phyloP scores from a whole-genome alignment of 1,284 basidiomycete genomes.

The Cryptococcus sp. region DNA sequence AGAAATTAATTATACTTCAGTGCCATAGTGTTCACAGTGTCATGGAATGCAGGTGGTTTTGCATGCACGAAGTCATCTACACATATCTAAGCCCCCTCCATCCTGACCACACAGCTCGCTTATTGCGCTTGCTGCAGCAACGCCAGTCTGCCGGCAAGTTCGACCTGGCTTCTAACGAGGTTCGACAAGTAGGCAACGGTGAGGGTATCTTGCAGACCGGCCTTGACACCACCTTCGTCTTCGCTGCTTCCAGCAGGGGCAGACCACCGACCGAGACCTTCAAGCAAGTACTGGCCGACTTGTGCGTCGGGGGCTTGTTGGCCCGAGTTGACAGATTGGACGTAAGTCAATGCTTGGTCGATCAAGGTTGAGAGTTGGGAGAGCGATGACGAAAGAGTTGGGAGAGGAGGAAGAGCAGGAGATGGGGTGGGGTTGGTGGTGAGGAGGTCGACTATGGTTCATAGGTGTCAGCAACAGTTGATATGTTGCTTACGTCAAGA shows the following conservation, averaged over 20 bases:
- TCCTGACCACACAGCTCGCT: neutral
- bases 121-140: constrained; percentile 59
- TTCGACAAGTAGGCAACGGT: constrained; percentile 96
- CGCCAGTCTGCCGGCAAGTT: constrained; percentile 85
- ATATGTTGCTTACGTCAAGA: neutral
- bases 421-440: constrained; percentile 52
- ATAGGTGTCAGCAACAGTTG: neutral
- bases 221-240: constrained; percentile 50
- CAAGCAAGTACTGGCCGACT: constrained; percentile 89
- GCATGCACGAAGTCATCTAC: no score
- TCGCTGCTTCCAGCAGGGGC: constrained; percentile 60
- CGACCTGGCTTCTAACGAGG: constrained; percentile 89
- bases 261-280: constrained; percentile 71
- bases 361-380: constrained; percentile 56
- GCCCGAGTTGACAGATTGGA: constrained; percentile 77
- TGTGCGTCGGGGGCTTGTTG: constrained; percentile 79
- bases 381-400: constrained; percentile 47
- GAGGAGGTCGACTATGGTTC: constrained; percentile 70
- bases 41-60: no score
- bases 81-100: neutral
- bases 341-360: constrained; percentile 74
- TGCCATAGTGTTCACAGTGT: no score
- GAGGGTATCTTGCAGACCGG: constrained; percentile 72
- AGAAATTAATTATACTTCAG: no score
- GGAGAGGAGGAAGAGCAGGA: constrained; percentile 45